Conservation (phyloP, 768 basidiomycete species). For the Hysterangium stoloniferum region DNA sequence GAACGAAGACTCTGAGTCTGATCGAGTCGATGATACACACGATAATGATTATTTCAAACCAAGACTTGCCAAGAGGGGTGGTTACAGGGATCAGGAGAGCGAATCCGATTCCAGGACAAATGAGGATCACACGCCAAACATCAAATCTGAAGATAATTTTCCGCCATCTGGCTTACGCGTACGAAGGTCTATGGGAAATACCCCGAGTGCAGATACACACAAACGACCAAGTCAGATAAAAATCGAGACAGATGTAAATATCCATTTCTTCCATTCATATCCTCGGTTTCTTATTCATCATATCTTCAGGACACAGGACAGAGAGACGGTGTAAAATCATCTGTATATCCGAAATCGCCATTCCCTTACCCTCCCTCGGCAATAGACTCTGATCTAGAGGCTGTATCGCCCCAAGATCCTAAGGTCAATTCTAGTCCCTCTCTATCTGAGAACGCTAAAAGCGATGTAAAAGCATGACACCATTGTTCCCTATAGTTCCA, state of each 20-base stretch:
- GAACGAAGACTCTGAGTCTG: neutral
- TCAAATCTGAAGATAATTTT: neutral
- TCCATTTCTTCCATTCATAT: neutral
- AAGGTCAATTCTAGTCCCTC: neutral
- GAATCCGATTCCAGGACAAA: neutral
- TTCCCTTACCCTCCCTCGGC: neutral
- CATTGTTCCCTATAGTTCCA: no score
- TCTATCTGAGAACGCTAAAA: no score
- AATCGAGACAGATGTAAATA: neutral
- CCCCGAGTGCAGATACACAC: neutral
- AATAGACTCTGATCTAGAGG: neutral
- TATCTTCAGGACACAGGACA: neutral
- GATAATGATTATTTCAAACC: neutral
- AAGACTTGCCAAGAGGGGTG: neutral
- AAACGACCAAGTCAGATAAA: neutral
- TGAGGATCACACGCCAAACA: neutral
- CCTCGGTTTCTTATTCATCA: neutral
- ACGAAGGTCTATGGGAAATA: neutral
- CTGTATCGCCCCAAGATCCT: neutral
- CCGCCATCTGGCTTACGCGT: neutral
- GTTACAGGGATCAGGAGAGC: neutral
- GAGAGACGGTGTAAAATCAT: neutral
- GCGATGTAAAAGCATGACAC: no score
- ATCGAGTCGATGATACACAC: neutral
- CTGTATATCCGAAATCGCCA: slow-evolving; percentile 4